A percentile compares a stretch with the other conserved stretches of the same genome.
Evolutionary conservation across 176 grass and related monocot genomes (phyloP).

Genomic region (Carex scoparia): DNA sequence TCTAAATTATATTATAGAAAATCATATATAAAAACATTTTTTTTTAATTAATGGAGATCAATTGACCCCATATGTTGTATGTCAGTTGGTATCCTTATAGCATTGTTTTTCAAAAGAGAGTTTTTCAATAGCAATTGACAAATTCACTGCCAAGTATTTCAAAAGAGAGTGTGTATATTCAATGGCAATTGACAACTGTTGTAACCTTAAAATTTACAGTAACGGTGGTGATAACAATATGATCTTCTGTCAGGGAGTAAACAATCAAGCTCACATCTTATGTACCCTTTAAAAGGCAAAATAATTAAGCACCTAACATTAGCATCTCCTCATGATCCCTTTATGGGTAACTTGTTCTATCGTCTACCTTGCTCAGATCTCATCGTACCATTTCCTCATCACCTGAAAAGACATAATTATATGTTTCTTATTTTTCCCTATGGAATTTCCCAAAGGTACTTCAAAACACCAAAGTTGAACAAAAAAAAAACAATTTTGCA

Average conservation of each 20-base stretch:
- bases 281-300: not conserved
- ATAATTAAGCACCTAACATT: not conserved
- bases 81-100: too few relatives aligned
- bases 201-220: not conserved
- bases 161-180: not conserved
- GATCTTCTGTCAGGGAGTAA: not conserved
- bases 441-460: not conserved
- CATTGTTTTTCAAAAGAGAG: too few relatives aligned
- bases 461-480: not conserved
- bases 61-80: too few relatives aligned
- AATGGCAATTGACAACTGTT: not conserved
- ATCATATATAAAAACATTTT: too few relatives aligned
- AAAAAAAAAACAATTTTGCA: not conserved
- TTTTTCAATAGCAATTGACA: too few relatives aligned
- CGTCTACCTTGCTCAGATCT: not conserved
- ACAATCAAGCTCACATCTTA: not conserved
- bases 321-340: not conserved
- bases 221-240: not conserved
- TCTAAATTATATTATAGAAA: too few relatives aligned
- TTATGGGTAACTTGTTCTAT: not conserved
- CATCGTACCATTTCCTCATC: not conserved
- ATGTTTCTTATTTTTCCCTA: not conserved
- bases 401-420: constrained; percentile 1
- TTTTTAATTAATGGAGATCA: too few relatives aligned
- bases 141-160: too few relatives aligned